phyloP scores from a whole-genome alignment of 345 rosid genomes.

The Arabidopsis thaliana region TAIR10.1 NC_003070.9:18120001-18120500 shows the following conservation, averaged over 20 bases:
- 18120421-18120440: conserved; percentile 60
- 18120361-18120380: conserved; percentile 48
- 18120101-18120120: background rate
- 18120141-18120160: background rate
- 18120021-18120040: conserved; percentile 57
- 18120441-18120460: conserved; percentile 71
- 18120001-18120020: conserved; percentile 56
- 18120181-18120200: background rate
- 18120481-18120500: background rate
- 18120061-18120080: conserved; percentile 55
- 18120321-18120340: background rate
- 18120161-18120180: background rate
- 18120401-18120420: conserved; percentile 83
- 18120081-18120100: conserved; percentile 57
- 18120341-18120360: background rate
- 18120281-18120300: conserved; percentile 63
- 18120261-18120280: conserved; percentile 63
- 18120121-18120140: background rate
- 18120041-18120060: conserved; percentile 53
- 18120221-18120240: conserved; percentile 50
- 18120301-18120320: conserved; percentile 46
- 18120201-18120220: background rate
- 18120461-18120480: conserved; percentile 52
- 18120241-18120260: conserved; percentile 60
- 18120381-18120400: conserved; percentile 91